Base-by-base conservation (phyloP, 2,329 filamentous ascomycete species). In the Trichoderma endophyticum region DNA sequence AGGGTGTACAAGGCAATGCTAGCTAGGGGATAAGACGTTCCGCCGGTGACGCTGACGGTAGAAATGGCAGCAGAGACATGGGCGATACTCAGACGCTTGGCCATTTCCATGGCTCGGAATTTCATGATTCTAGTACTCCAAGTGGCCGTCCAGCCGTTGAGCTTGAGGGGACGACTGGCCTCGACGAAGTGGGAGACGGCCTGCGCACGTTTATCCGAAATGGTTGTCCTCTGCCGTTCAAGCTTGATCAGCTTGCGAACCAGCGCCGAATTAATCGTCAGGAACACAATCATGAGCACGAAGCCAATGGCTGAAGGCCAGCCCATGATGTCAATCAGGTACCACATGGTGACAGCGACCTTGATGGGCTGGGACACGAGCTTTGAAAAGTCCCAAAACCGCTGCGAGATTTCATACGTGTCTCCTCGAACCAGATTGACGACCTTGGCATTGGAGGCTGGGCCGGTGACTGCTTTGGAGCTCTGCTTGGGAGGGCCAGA, bases 301-400 rank as follows among this genome's bases (percentile, higher is more conserved):
- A 97, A 86, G 5, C 93, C 93, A 7, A 94, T 81, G 32, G 95
- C 85, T 59, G 93, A 94, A 0, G 94, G 88, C 83, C 92, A 94
- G 0, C 94, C 94, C 66, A 97, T 89, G 67, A 97, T 87, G 73
- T 88, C 90, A 6, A 97, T 86, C 14, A 90, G 82, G 14, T 93
- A 86, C 75, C 82, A 82, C 15, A 83, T 78, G 0, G 93, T 92
- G 4, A 97, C 84, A 2, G 94, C 77, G n/a, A 95, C 86, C 72
- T 92, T 92, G 18, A 96, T 81, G 0, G 94, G 94, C 73, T 92
- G 93, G 3, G 91, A 91, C 54, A 97, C 83, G 2, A 97, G 83
- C n/a, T 85, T 85, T 2, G 92, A 87, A 67, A 96, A 92, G 73
- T 97, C 94, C 94, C 94, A 97, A 76, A 97, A 96, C 57, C 92